A percentile compares a stretch with the other conserved stretches of the same genome.
Conservation (phyloP, 2,329 filamentous ascomycete species). For the Phaeosphaeria sp. region DNA sequence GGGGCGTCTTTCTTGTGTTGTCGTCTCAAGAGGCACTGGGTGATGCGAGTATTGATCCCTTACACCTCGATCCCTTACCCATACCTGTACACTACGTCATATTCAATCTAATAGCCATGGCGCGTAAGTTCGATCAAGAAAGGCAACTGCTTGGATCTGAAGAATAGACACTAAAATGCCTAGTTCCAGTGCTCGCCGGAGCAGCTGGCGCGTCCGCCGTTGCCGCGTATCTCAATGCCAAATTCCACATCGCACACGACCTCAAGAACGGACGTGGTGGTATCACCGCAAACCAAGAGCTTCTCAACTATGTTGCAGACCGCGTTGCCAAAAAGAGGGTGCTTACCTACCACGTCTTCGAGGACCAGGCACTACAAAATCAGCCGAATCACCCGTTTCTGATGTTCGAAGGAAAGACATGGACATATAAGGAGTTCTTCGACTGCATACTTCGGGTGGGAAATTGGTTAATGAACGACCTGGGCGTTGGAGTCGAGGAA, state of each 20-base stretch:
- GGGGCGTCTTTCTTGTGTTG: not conserved
- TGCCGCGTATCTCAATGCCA: conserved; percentile 47
- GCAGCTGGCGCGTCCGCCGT: conserved; percentile 36
- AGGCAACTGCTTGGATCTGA: not conserved
- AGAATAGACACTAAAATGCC: not conserved
- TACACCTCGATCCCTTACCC: too few relatives aligned
- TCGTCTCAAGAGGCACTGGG: not conserved
- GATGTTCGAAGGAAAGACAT: conserved; percentile 45
- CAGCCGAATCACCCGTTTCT: conserved; percentile 41
- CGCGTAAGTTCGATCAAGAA: conserved; percentile 11
- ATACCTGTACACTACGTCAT: not conserved
- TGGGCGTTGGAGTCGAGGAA: conserved; percentile 40
- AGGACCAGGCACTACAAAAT: conserved; percentile 48
- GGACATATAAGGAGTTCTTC: conserved; percentile 44
- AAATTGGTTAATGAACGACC: conserved; percentile 47
- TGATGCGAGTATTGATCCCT: not conserved
- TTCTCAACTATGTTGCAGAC: conserved; percentile 24
- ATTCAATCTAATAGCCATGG: conserved; percentile 6
- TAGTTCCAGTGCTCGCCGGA: conserved; percentile 38
- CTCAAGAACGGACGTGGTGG: conserved; percentile 25
- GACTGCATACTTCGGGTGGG: conserved; percentile 33
- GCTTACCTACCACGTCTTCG: conserved; percentile 40
- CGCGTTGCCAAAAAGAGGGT: conserved; percentile 27
- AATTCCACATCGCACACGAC: conserved; percentile 41
- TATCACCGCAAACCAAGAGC: conserved; percentile 18